phyloP scores from a whole-genome alignment of 306 rosid genomes.

The Lathyrus tuberosus region DNA sequence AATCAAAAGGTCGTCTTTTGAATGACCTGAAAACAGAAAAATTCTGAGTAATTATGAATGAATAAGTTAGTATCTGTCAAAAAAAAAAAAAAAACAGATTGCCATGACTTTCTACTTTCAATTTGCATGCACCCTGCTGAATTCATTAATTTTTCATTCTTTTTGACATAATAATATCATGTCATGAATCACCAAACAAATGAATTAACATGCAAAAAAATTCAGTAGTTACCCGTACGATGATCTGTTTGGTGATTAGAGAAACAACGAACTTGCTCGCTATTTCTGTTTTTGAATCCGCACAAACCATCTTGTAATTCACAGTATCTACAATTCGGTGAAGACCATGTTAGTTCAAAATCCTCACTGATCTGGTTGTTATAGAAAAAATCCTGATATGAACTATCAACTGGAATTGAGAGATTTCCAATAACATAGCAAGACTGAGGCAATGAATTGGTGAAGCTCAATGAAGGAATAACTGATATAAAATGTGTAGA shows the following conservation, averaged over 20 bases:
- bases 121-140: constrained; percentile 1
- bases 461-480: constrained; percentile 51
- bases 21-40: constrained; percentile 45
- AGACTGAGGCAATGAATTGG: constrained; percentile 38
- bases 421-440: constrained; percentile 48
- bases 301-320: constrained; percentile 55
- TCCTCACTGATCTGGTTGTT: constrained; percentile 38
- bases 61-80: no score
- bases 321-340: constrained; percentile 61
- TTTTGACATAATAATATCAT: constrained; percentile 1
- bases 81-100: no score
- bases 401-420: constrained; percentile 47
- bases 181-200: constrained; percentile 3
- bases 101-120: background rate
- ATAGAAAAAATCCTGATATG: constrained; percentile 28
- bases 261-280: constrained; percentile 50
- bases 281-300: constrained; percentile 49
- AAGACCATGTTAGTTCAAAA: constrained; percentile 56
- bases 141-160: background rate
- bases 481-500: constrained; percentile 63
- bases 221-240: constrained; percentile 49
- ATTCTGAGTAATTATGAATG: background rate
- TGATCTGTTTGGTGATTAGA: constrained; percentile 24
- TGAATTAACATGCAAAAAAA: constrained; percentile 3
- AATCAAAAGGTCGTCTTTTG: constrained; percentile 29